Conservation (phyloP, 2,329 filamentous ascomycete species). For the Fusarium keratoplasticum region DNA sequence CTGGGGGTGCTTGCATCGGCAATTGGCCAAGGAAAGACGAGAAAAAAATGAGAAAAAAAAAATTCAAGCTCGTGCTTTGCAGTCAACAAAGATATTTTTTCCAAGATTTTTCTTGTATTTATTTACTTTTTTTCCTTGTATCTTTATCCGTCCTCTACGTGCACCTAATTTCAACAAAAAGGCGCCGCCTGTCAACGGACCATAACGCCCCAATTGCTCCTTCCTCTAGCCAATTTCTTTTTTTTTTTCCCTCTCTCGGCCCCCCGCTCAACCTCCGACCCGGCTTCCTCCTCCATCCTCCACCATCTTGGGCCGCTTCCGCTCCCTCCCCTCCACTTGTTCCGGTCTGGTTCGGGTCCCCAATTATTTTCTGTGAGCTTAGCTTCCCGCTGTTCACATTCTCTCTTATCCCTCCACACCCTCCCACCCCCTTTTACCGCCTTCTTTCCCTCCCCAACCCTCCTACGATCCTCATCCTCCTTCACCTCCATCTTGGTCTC, state of each 20-base stretch:
- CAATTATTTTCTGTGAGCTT: slow-evolving; percentile 29
- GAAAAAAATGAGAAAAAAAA: neutral
- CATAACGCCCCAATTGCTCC: neutral
- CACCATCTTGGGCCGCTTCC: slow-evolving; percentile 26
- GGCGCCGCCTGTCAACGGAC: slow-evolving; percentile 11
- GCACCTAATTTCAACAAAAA: slow-evolving; percentile 7
- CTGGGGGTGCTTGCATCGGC: slow-evolving; percentile 3
- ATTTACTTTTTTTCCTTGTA: neutral
- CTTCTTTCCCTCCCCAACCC: neutral
- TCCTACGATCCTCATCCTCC: slow-evolving; percentile 12
- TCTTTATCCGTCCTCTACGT: neutral
- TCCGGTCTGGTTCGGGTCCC: slow-evolving; percentile 22
- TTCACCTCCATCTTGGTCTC: slow-evolving; percentile 2
- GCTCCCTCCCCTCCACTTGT: slow-evolving; percentile 32
- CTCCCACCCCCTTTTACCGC: slow-evolving; percentile 32
- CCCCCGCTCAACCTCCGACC: slow-evolving; percentile 9
- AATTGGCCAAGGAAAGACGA: slow-evolving; percentile 25
- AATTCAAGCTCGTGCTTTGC: neutral
- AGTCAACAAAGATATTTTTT: slow-evolving; percentile 1
- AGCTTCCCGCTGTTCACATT: neutral
- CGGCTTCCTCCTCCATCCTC: slow-evolving; percentile 11
- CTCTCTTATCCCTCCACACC: slow-evolving; percentile 33
- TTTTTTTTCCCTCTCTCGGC: neutral
- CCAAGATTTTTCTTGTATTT: neutral
- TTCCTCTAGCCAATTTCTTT: slow-evolving; percentile 6